Percentiles rank a stretch among this genome's conserved stretches.
Conservation (phyloP, 352 stramenopile species). For the Paralagenidium karlingii region DNA sequence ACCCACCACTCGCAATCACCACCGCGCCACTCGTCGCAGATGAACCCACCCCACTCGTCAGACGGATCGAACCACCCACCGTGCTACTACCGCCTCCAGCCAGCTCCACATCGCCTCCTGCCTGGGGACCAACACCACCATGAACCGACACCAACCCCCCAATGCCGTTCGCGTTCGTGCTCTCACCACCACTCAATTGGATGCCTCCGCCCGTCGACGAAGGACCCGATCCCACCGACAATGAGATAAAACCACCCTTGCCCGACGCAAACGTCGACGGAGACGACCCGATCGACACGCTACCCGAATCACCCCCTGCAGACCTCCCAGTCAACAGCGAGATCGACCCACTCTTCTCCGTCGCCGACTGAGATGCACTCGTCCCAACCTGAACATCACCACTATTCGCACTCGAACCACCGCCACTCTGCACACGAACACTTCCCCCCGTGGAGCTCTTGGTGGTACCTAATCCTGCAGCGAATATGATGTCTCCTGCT, state of each 20-base stretch:
- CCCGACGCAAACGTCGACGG: not conserved
- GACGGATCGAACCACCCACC: no score
- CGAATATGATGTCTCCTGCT: not conserved
- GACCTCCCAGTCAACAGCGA: slow-evolving; percentile 5
- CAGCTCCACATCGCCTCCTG: not conserved
- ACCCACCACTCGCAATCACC: slow-evolving; percentile 3
- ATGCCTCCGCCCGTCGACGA: slow-evolving; percentile 2
- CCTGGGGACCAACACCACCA: not conserved
- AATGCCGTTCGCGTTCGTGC: not conserved
- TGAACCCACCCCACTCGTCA: no score
- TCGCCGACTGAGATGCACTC: not conserved
- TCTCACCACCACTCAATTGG: slow-evolving; percentile 1
- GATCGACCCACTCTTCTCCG: slow-evolving; percentile 5
- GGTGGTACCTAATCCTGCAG: not conserved
- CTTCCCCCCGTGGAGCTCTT: not conserved
- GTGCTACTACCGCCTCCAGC: not conserved
- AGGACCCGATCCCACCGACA: slow-evolving; percentile 7
- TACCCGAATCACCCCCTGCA: slow-evolving; percentile 4
- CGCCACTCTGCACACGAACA: slow-evolving; percentile 2
- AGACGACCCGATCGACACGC: slow-evolving; percentile 4
- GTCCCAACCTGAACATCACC: slow-evolving; percentile 2
- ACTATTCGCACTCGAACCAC: slow-evolving; percentile 3
- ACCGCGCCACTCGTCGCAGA: not conserved
- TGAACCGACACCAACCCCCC: slow-evolving; percentile 1
- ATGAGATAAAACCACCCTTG: slow-evolving; percentile 2